Conservation (phyloP, 768 basidiomycete species). For the Suillus weaverae region DNA sequence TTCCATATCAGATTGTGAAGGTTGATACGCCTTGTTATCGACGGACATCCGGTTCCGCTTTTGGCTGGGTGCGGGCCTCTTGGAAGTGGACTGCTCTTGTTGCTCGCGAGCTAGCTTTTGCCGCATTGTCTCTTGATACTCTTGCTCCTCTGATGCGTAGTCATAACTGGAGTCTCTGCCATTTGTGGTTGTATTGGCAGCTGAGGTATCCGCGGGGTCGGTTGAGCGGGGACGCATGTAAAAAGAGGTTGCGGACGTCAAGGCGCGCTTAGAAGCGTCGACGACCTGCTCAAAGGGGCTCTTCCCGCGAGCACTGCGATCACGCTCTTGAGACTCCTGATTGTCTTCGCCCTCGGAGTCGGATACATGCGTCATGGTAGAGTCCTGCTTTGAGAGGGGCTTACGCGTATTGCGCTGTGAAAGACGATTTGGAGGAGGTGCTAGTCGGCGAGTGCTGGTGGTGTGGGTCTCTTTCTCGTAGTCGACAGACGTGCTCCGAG, state of each 20-base stretch:
- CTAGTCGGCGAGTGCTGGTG: slow-evolving; percentile 55
- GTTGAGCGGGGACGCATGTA: slow-evolving; percentile 64
- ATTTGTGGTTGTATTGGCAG: slow-evolving; percentile 35
- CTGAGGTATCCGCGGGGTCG: slow-evolving; percentile 48
- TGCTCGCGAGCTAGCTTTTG: slow-evolving; percentile 24
- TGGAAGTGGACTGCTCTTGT: slow-evolving; percentile 24
- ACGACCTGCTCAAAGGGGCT: slow-evolving; percentile 67
- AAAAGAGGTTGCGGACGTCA: slow-evolving; percentile 55
- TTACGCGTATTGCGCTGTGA: slow-evolving; percentile 37
- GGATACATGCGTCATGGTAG: slow-evolving; percentile 54
- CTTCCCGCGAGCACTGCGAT: slow-evolving; percentile 53
- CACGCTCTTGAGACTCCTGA: slow-evolving; percentile 25
- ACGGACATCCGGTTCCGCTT: slow-evolving; percentile 64
- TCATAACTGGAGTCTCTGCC: slow-evolving; percentile 61
- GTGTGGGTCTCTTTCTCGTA: slow-evolving; percentile 68
- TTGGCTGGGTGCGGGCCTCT: slow-evolving; percentile 35
- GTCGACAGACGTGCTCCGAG: slow-evolving; percentile 78
- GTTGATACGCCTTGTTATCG: slow-evolving; percentile 84
- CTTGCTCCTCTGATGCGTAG: slow-evolving; percentile 74
- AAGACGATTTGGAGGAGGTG: slow-evolving; percentile 57
- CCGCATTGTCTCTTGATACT: slow-evolving; percentile 44
- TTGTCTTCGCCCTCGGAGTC: slow-evolving; percentile 67
- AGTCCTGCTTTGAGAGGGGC: slow-evolving; percentile 55
- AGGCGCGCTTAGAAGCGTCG: slow-evolving; percentile 53
- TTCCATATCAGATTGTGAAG: slow-evolving; percentile 63